Percentiles rank a stretch among this genome's conserved stretches.
Conservation (phyloP, 768 basidiomycete species). For the Crepidotus variabilis region DNA sequence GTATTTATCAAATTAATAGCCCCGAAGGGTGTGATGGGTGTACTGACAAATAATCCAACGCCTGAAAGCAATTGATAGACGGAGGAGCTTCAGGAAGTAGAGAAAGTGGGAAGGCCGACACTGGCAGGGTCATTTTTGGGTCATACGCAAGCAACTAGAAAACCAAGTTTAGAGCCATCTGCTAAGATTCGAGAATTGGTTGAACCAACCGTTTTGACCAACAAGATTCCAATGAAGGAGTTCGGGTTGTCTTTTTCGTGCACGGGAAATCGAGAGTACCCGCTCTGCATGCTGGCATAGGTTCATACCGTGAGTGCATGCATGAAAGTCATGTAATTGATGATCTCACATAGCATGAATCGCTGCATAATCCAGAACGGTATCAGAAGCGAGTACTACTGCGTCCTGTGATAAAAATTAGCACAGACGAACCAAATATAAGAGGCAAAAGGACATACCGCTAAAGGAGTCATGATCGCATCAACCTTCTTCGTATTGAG, state of each 20-base stretch:
- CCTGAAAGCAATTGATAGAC: constrained; percentile 91
- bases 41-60: constrained; percentile 83
- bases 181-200: constrained; percentile 3
- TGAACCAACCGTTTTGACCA: constrained; percentile 68
- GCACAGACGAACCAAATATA: constrained; percentile 14
- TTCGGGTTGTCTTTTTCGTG: constrained; percentile 67
- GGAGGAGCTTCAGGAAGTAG: constrained; percentile 89
- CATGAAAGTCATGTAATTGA: not conserved
- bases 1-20: not conserved
- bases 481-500: constrained; percentile 73
- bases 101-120: constrained; percentile 72
- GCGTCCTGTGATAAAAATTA: constrained; percentile 53
- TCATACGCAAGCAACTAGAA: constrained; percentile 83
- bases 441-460: constrained; percentile 35
- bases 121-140: constrained; percentile 70
- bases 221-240: constrained; percentile 76
- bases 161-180: not conserved
- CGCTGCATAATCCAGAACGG: constrained; percentile 71
- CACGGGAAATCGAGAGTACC: constrained; percentile 91
- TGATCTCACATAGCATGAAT: constrained; percentile 66
- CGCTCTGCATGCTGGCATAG: constrained; percentile 55
- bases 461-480: constrained; percentile 80
- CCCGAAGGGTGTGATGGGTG: not conserved
- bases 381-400: constrained; percentile 74
- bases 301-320: constrained; percentile 1